These are phyloP conservation scores for Arthrobotrys sinensis DNA, from an alignment of 2,329 filamentous ascomycete species.

Conservation along the genomic window DNA sequence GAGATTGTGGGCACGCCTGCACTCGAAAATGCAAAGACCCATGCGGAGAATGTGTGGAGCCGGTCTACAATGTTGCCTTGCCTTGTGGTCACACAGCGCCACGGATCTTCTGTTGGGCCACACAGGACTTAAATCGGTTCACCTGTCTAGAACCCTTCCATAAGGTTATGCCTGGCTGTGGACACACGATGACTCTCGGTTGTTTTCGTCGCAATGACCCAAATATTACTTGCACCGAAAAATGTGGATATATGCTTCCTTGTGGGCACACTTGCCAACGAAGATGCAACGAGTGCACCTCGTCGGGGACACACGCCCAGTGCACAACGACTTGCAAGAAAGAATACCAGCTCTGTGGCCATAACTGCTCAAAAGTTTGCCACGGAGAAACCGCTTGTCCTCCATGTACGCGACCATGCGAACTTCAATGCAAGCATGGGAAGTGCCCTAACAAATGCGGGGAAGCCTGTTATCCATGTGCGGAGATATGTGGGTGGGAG, in stretches of 20 bases:
- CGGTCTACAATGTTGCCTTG: slow-evolving; percentile 40
- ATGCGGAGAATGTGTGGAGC: slow-evolving; percentile 61
- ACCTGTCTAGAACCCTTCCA: slow-evolving; percentile 70
- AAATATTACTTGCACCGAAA: slow-evolving; percentile 66
- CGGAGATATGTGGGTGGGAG: slow-evolving; percentile 72
- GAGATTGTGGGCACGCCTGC: slow-evolving; percentile 66
- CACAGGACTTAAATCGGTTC: slow-evolving; percentile 69
- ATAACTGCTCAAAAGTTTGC: slow-evolving; percentile 72
- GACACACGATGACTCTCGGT: slow-evolving; percentile 70
- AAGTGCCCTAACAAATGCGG: slow-evolving; percentile 72
- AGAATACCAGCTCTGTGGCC: slow-evolving; percentile 72
- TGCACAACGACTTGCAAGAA: slow-evolving; percentile 72
- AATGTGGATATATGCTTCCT: slow-evolving; percentile 24
- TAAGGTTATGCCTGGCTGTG: slow-evolving; percentile 72
- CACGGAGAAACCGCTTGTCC: slow-evolving; percentile 71
- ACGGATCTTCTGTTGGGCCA: slow-evolving; percentile 66
- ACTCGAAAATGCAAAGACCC: slow-evolving; percentile 66
- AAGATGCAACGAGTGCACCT: slow-evolving; percentile 71
- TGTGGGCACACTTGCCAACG: slow-evolving; percentile 68
- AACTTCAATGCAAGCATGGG: slow-evolving; percentile 74
- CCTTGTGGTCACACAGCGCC: slow-evolving; percentile 62
- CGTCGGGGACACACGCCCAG: slow-evolving; percentile 57
- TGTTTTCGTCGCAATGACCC: slow-evolving; percentile 69
- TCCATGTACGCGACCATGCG: slow-evolving; percentile 71
- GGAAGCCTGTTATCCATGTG: slow-evolving; percentile 76